Base-by-base conservation (phyloP, 192 early-diverging fungal species). In the Coemansia sp. region DNA sequence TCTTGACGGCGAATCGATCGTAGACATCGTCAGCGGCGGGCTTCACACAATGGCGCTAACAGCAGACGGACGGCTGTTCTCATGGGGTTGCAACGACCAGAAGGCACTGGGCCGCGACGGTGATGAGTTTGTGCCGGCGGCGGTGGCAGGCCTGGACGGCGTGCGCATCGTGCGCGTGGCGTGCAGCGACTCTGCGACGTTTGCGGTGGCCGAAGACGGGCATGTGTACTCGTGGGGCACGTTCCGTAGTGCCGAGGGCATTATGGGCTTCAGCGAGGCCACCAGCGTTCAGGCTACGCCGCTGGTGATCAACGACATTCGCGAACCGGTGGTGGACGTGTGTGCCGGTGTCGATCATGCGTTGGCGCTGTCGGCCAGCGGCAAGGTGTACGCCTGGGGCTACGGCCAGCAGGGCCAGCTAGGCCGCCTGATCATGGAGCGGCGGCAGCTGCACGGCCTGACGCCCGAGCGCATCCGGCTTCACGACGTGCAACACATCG, bases 11-110 rank as follows among this genome's bases (percentile, higher is more conserved):
- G 82, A 89, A 66, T 54, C 87, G 2, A 90, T 98, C 57, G 91
- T 91, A 6, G 85, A 89, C 48, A 85, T 97, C 62, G 84, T 85
- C 5, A 88, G 91, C 32, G 96, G 96, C 54, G 96, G 96, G 56
- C 72, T 98, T 73, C 93, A 96, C 77, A 92, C 87, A 58, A 85
- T 96, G 68, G 93, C 90, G 29, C 72, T 95, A 36, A 86, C 87
- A 5, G 68, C 59, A 3, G 85, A 86, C 32, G 94, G 93, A 40
- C 72, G 87, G 87, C 69, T 98, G 56, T 98, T 87, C 80, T 90
- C 90, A 50, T 98, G 96, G 96, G 96, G 96, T 0, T 96, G 95
- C 83, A 96, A 96, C 75, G 96, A 98, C 80, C 90, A 98, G 65
- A 76, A 83, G 56, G 91, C 92, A 14, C 84, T 98, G n/a, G 95